Conservation (phyloP, 768 basidiomycete genomes). For the Lactarius sp. region DNA sequence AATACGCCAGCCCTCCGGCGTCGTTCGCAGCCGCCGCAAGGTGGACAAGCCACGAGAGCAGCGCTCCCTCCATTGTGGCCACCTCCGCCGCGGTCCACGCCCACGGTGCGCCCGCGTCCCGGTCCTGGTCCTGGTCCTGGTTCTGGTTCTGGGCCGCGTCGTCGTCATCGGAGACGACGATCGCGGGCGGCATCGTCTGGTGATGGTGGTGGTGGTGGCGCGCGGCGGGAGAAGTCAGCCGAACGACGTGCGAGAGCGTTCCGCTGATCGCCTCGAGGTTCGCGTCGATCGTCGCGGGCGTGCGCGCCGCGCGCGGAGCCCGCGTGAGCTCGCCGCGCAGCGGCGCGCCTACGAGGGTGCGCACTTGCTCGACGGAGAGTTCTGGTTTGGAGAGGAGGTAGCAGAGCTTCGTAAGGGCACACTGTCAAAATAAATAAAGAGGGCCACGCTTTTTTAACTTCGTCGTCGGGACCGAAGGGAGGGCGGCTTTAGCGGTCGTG, state of each 20-base stretch:
- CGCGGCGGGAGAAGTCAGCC: constrained; percentile 46
- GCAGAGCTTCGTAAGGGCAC: constrained; percentile 83
- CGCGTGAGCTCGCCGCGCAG: constrained; percentile 86
- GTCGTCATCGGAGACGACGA: constrained; percentile 34
- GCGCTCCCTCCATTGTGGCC: constrained; percentile 57
- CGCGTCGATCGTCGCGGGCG: constrained; percentile 47
- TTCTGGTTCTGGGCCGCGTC: too few relatives aligned
- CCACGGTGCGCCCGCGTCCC: constrained; percentile 58
- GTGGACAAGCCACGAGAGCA: constrained; percentile 76
- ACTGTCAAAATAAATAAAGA: constrained; percentile 40
- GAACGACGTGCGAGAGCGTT: constrained; percentile 63
- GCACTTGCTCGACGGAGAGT: constrained; percentile 60
- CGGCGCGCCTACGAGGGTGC: constrained; percentile 68
- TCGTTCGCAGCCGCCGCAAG: constrained; percentile 73
- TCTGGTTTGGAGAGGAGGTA: constrained; percentile 88
- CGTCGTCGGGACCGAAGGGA: too few relatives aligned
- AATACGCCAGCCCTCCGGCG: constrained; percentile 54
- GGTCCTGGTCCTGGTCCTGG: constrained; percentile 35
- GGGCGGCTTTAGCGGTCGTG: not conserved
- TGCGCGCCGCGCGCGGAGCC: constrained; percentile 35
- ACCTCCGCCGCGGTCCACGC: constrained; percentile 75
- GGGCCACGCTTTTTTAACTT: too few relatives aligned
- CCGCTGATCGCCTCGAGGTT: constrained; percentile 54
- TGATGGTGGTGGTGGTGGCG: constrained; percentile 27
- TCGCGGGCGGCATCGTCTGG: constrained; percentile 31